Percentiles rank a stretch among this genome's conserved stretches.
These are phyloP conservation scores for Arthrocladium fulminans DNA, from an alignment of 2,329 filamentous ascomycete species.

Conservation along the genomic window DNA sequence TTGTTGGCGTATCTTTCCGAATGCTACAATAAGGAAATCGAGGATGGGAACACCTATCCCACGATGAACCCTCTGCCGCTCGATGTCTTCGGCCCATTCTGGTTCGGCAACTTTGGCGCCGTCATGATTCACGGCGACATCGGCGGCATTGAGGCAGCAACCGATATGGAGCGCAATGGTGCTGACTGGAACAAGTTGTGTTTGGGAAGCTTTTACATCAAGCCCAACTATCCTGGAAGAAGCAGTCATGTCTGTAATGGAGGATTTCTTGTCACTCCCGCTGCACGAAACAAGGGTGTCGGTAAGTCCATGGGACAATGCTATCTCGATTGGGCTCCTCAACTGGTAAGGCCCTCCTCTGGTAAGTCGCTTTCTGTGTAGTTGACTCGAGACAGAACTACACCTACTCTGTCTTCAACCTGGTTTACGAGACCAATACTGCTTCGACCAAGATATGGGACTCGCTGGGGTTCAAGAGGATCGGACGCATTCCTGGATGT, in stretches of 20 bases:
- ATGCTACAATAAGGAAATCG: slow-evolving; percentile 82
- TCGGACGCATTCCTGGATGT: slow-evolving; percentile 68
- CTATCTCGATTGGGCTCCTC: slow-evolving; percentile 68
- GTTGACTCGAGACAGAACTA: slow-evolving; percentile 52
- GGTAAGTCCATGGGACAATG: slow-evolving; percentile 67
- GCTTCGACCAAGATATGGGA: slow-evolving; percentile 89
- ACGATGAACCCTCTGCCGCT: slow-evolving; percentile 69
- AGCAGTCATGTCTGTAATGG: slow-evolving; percentile 81
- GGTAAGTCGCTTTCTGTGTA: slow-evolving; percentile 6
- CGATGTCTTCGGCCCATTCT: slow-evolving; percentile 71
- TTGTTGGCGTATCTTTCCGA: slow-evolving; percentile 70
- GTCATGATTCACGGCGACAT: slow-evolving; percentile 79
- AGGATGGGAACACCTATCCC: slow-evolving; percentile 84
- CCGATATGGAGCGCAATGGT: slow-evolving; percentile 42
- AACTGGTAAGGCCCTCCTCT: slow-evolving; percentile 37
- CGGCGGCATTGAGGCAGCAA: slow-evolving; percentile 49
- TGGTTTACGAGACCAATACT: slow-evolving; percentile 89
- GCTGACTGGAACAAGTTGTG: slow-evolving; percentile 72
- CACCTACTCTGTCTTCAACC: slow-evolving; percentile 86
- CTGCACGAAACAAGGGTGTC: slow-evolving; percentile 63
- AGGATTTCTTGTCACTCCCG: slow-evolving; percentile 66
- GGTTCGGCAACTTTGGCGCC: slow-evolving; percentile 84
- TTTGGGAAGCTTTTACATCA: slow-evolving; percentile 86
- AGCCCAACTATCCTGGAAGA: slow-evolving; percentile 84
- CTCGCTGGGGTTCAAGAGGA: slow-evolving; percentile 81